A percentile compares a stretch with the other conserved stretches of the same genome.
Conservation (phyloP, 495 filamentous ascomycete genomes). For the Oleoguttula mirabilis region DNA sequence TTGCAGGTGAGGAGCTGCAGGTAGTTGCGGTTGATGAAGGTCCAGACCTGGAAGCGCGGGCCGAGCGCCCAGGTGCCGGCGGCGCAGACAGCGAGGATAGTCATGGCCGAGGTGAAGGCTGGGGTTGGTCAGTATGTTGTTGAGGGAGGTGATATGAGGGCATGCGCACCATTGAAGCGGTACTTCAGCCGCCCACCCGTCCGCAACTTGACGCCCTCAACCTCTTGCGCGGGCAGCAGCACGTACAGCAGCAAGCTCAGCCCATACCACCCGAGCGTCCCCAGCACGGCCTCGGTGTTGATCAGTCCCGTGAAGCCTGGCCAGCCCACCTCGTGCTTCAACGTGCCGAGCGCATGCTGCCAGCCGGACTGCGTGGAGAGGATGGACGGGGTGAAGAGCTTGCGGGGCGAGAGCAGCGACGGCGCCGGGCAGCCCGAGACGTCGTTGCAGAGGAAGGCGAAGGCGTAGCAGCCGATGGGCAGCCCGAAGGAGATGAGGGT, state of each 20-base stretch:
- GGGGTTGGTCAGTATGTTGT: constrained; percentile 2
- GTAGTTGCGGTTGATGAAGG: constrained; percentile 85
- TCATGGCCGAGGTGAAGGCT: constrained; percentile 68
- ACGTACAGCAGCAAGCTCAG: constrained; percentile 63
- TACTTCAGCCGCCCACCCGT: constrained; percentile 71
- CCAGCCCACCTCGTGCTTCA: constrained; percentile 75
- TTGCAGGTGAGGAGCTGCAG: constrained; percentile 73
- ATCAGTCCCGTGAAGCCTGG: constrained; percentile 52
- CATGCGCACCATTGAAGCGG: constrained; percentile 65
- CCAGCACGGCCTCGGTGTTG: constrained; percentile 49
- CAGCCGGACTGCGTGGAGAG: constrained; percentile 11
- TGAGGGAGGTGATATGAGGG: constrained; percentile 1
- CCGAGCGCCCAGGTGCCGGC: constrained; percentile 67
- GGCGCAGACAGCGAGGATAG: constrained; percentile 53
- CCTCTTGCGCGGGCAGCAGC: constrained; percentile 63
- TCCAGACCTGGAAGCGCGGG: constrained; percentile 75
- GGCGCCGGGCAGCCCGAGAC: constrained; percentile 81
- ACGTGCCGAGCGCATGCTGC: constrained; percentile 42
- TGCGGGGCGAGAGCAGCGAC: constrained; percentile 64
- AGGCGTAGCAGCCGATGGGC: constrained; percentile 59
- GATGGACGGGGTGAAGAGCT: constrained; percentile 31
- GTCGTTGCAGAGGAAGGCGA: constrained; percentile 84
- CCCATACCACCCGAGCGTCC: constrained; percentile 60
- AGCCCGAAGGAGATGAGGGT: constrained; percentile 62
- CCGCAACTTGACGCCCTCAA: constrained; percentile 55